Evolutionary conservation across 1,284 basidiomycete genomes (phyloP).

Genomic region (Papiliotrema flavescens): DNA sequence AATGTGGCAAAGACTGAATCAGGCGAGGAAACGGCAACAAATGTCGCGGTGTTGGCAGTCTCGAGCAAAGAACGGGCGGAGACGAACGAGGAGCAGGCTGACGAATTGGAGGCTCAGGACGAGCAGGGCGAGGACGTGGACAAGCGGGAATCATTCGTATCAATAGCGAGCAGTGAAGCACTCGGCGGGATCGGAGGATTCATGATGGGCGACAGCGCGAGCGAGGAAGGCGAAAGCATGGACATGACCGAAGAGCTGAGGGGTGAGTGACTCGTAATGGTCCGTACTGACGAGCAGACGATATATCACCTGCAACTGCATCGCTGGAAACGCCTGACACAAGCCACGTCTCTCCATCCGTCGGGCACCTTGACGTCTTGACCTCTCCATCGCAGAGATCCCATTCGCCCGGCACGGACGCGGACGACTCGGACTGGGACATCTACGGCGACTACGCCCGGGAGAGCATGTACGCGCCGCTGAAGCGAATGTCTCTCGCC

Average conservation of each 20-base stretch:
- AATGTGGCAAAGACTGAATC: background rate
- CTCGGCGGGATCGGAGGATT: conserved; percentile 36
- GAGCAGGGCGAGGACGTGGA: background rate
- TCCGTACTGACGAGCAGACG: conserved; percentile 7
- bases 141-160: conserved; percentile 22
- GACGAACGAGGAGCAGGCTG: too few relatives aligned
- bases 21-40: too few relatives aligned
- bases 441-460: conserved; percentile 40
- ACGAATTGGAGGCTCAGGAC: background rate
- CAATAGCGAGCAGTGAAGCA: conserved; percentile 27
- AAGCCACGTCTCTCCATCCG: background rate
- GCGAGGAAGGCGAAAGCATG: background rate
- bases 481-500: conserved; percentile 14
- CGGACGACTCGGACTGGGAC: conserved; percentile 29
- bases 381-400: background rate
- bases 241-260: conserved; percentile 13
- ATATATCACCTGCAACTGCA: conserved; percentile 11
- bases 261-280: conserved; percentile 7
- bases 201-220: conserved; percentile 28
- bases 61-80: too few relatives aligned
- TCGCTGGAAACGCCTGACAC: conserved; percentile 10
- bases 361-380: background rate
- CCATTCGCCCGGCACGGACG: conserved; percentile 2
- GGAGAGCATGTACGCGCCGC: conserved; percentile 36
- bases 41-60: too few relatives aligned